Conservation (phyloP, 305 asterid genomes). For the Fraxinus floribunda region DNA sequence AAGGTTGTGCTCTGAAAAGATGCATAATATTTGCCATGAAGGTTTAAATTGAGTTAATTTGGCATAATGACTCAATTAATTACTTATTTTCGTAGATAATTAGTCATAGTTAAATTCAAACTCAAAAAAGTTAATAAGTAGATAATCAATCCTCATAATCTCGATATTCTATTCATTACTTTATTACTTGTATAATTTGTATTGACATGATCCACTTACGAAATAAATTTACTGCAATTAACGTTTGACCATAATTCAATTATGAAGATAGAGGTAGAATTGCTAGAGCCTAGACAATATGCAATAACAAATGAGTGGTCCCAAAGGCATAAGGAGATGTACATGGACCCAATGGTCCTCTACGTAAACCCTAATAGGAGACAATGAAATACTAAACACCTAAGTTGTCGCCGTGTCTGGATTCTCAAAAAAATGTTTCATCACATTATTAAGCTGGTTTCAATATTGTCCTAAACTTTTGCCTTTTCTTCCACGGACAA, state of each 20-base stretch:
- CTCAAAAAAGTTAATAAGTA: too few relatives aligned
- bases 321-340: conserved; percentile 19
- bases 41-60: too few relatives aligned
- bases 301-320: conserved; percentile 21
- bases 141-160: too few relatives aligned
- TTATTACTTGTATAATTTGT: too few relatives aligned
- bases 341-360: conserved; percentile 30
- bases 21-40: too few relatives aligned
- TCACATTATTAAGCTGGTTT: neutral
- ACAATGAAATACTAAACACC: conserved; percentile 28
- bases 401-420: conserved; percentile 33
- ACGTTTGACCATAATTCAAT: neutral
- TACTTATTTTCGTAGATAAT: neutral
- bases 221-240: neutral
- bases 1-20: too few relatives aligned
- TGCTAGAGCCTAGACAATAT: neutral
- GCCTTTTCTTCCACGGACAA: conserved; percentile 26
- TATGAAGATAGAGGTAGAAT: neutral
- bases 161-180: too few relatives aligned
- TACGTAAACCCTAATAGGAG: conserved; percentile 27
- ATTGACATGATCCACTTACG: neutral
- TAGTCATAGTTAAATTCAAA: neutral
- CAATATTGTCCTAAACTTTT: conserved; percentile 7
- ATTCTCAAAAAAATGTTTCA: conserved; percentile 11
- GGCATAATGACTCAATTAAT: too few relatives aligned